Evolutionary conservation across 2,329 filamentous ascomycete species (phyloP).

Genomic region (Colletotrichum godetiae): DNA sequence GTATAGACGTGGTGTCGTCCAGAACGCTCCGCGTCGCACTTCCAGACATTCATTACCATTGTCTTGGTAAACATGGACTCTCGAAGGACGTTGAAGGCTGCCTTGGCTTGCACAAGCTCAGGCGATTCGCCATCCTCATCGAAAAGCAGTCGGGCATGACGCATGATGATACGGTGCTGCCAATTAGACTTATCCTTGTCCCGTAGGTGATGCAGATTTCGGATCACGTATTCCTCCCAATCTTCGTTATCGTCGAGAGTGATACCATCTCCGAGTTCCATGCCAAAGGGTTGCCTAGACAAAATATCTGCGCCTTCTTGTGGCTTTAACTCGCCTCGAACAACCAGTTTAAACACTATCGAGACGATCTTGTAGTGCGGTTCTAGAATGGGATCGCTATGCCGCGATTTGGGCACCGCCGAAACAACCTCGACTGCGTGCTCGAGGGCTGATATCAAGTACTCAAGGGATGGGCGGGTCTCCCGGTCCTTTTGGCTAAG

Average conservation of each 20-base stretch:
- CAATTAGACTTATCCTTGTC: conserved; percentile 92
- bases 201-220: conserved; percentile 61
- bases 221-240: conserved; percentile 67
- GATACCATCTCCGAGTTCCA: conserved; percentile 59
- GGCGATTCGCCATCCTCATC: conserved; percentile 54
- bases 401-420: conserved; percentile 64
- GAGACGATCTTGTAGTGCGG: conserved; percentile 93
- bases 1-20: conserved; percentile 95
- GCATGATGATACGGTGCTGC: conserved; percentile 91
- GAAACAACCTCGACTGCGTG: conserved; percentile 62
- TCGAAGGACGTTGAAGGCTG: conserved; percentile 81
- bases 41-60: conserved; percentile 95
- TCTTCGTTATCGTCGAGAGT: conserved; percentile 70
- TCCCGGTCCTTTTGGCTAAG: conserved; percentile 56
- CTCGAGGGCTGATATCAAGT: conserved; percentile 62
- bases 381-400: conserved; percentile 84
- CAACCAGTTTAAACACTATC: conserved; percentile 83
- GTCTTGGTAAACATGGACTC: conserved; percentile 88
- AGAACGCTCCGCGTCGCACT: conserved; percentile 84
- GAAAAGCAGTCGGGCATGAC: conserved; percentile 71
- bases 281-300: conserved; percentile 65
- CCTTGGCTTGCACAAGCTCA: conserved; percentile 75
- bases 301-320: conserved; percentile 64
- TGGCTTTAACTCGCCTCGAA: conserved; percentile 58
- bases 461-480: conserved; percentile 50